Base-by-base conservation (phyloP, 2,329 filamentous ascomycete genomes). In the Penicillium oxalicum region DNA sequence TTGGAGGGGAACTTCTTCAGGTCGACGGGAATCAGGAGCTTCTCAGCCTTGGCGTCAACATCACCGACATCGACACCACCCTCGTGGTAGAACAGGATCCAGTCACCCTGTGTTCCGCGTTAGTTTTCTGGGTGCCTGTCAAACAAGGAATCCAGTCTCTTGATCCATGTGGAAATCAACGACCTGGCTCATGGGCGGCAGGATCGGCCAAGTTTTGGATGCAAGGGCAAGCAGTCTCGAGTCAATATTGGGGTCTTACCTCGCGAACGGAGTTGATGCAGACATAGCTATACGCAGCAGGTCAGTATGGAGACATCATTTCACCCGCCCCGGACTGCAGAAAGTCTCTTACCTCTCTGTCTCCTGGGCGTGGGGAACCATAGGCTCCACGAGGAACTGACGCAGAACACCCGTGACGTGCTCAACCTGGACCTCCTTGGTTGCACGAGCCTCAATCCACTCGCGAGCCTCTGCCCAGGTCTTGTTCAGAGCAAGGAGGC, bases 231-330 rank as follows among this genome's bases (percentile, higher is more conserved):
- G 18, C 18, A 18, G 13, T 11, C 13, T 25, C 11, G 9, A 43
- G 29, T 18, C 18, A 18, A 18, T 18, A 18, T 18, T 18, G 18
- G 18, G 18, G 18, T 84, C 90, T 84, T 84, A 97, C 93, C 85
- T 97, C 93, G 80, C 93, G 88, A 68, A 95, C 91, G 56, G 93
- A 97, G 83, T 96, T 93, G 80, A 98, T 98, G 84, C 96, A 96
- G 80, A 98, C 95, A 78, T 98, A 98, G 80, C 97, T 44, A 28
- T 44, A 18, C 24, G 7, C 33, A 11, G 27, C n/a, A 36, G 18
- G 25, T 44, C 27, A 44, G 25, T 37, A 2, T 8, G 18, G 32
- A n/a, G n/a, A 9, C 33, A 28, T 26, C 28, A 24, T 25, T 18
- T 18, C 2, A 25, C 7, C n/a, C 9, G 13, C 26, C 11, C 13